Evolutionary conservation across 208 protist genomes (phyloP), one percentile per base, ranked within the genome.

Genomic region (Zelonia costaricensis): DNA sequence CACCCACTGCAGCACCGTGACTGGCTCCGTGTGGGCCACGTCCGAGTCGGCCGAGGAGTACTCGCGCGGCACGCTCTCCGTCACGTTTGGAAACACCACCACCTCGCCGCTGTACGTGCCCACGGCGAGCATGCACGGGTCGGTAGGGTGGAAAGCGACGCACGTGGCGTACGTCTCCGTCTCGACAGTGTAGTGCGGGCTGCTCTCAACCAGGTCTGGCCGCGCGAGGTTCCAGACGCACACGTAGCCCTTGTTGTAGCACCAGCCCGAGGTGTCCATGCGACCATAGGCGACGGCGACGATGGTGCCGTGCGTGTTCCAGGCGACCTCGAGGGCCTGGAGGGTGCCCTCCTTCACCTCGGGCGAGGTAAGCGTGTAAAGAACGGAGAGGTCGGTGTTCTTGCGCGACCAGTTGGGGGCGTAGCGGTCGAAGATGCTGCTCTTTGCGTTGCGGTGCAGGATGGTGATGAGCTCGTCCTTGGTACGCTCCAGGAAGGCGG

Each of bases 31-130:
- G 68, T 93, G 90, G 4, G 54, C 44, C 12, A 80, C 7, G 4
- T 60, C 36, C 18, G 76, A 52, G 12, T 51, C 68, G 10, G 36
- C 43, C n/a, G 74, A 78, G 15, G 81, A 86, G 25, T 74, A 74
- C 45, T 78, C 62, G 15, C 42, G 42, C 10, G 86, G 77, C 5
- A 73, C 43, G 49, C 39, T 59, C 40, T 92, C 85, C 3, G 72
- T 88, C 22, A 93, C 64, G 40, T 84, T 73, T 0, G 74, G 69
- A 40, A 83, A 88, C 16, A 97, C 60, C 4, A 91, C 47, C 15
- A 97, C 77, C 47, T 92, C 91, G 0, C 93, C 93, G 47, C 78
- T 88, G 81, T 97, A 97, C 6, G 88, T 92, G 15, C 93, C 93
- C 16, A 91, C 87, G 2, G 88, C 89, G 25, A 97, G 77, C 54